Evolutionary conservation across 2,329 filamentous ascomycete genomes (phyloP).

Genomic region (Cladosporium sp.): DNA sequence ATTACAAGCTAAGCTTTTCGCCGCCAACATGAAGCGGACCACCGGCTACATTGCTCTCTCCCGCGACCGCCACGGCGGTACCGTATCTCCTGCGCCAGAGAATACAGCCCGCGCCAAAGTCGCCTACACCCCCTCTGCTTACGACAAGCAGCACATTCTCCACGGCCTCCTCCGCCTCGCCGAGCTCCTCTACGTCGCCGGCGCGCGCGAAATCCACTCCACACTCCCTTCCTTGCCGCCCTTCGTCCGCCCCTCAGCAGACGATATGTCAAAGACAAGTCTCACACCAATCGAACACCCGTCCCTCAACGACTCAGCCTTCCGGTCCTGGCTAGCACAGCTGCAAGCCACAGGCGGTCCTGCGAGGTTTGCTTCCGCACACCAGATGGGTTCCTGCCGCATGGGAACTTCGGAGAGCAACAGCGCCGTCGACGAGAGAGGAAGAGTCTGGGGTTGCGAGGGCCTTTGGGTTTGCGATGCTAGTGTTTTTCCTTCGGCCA

Average conservation of each 20-base stretch:
- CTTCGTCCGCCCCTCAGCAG: conserved; percentile 49
- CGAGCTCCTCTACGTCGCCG: conserved; percentile 72
- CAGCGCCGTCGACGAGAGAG: conserved; percentile 41
- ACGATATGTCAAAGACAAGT: conserved; percentile 15
- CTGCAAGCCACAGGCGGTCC: conserved; percentile 48
- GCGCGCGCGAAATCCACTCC: conserved; percentile 74
- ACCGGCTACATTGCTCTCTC: conserved; percentile 68
- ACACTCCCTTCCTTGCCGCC: conserved; percentile 57
- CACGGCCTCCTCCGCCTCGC: conserved; percentile 67
- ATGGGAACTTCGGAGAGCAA: conserved; percentile 54
- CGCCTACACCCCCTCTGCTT: conserved; percentile 64
- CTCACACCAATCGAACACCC: conserved; percentile 18
- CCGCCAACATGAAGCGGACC: conserved; percentile 64
- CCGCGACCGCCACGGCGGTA: conserved; percentile 71
- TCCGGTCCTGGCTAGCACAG: conserved; percentile 55
- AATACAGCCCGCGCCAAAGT: conserved; percentile 58
- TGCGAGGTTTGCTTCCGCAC: conserved; percentile 61
- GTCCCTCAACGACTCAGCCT: conserved; percentile 52
- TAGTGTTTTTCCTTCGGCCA: conserved; percentile 70
- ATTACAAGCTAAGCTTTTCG: conserved; percentile 66
- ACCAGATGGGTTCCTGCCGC: conserved; percentile 74
- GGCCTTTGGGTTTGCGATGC: conserved; percentile 68
- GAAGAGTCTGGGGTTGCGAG: conserved; percentile 58
- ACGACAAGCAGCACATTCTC: conserved; percentile 67
- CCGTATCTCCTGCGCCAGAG: conserved; percentile 65